These are phyloP conservation scores for Bruguiera parviflora DNA, from an alignment of 345 rosid species.

Conservation along the genomic window DNA sequence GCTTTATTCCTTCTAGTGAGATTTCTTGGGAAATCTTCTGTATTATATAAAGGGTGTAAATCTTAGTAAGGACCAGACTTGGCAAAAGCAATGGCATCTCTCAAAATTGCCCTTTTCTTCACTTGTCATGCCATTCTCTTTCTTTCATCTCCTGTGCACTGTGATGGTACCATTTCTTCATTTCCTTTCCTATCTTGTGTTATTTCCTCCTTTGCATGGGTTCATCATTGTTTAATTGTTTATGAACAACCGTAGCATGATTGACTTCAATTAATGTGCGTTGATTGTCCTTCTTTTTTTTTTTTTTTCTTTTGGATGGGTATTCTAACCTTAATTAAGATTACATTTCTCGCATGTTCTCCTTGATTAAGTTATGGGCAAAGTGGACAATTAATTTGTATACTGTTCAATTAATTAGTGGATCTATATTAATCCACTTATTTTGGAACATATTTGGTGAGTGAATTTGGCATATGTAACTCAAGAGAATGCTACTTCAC, in stretches of 20 bases:
- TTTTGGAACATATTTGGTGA: neutral
- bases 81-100: conserved; percentile 26
- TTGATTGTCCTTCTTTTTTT: neutral
- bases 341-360: too few species aligned
- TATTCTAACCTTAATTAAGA: too few species aligned
- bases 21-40: neutral
- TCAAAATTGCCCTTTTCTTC: conserved; percentile 10
- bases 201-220: neutral
- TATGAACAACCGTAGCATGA: neutral
- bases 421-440: too few species aligned
- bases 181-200: neutral
- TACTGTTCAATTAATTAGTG: too few species aligned
- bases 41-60: neutral
- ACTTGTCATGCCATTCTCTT: conserved; percentile 30
- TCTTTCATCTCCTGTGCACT: conserved; percentile 27
- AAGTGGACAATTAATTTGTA: too few species aligned
- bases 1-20: neutral
- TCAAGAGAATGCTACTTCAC: neutral
- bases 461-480: neutral
- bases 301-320: too few species aligned
- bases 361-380: too few species aligned
- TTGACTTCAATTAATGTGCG: neutral
- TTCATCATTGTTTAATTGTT: neutral
- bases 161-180: conserved; percentile 14
- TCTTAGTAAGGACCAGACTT: neutral